Evolutionary conservation across 2,329 filamentous ascomycete species (phyloP).

Genomic region (Aspergillus fischeri): DNA sequence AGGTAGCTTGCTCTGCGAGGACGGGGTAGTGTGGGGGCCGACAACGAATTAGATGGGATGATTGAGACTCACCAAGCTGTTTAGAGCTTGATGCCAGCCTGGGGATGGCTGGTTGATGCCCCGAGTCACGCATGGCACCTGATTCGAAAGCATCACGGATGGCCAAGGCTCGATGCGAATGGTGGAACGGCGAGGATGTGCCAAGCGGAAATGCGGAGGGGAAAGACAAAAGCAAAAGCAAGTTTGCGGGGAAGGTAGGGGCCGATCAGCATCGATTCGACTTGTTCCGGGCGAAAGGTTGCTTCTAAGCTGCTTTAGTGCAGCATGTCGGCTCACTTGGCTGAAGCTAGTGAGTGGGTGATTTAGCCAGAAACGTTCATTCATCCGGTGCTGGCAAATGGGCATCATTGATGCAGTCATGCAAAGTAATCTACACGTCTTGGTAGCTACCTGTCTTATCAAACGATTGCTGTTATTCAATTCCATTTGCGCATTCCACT

Average conservation of each 20-base stretch:
- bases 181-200: neutral
- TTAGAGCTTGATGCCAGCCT: neutral
- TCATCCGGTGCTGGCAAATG: neutral
- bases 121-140: neutral
- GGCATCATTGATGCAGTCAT: neutral
- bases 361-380: neutral
- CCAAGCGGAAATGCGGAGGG: slow-evolving; percentile 1
- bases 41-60: neutral
- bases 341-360: neutral
- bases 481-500: neutral
- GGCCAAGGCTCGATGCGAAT: neutral
- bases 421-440: neutral
- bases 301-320: neutral
- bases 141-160: neutral
- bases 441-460: neutral
- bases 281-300: neutral
- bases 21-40: neutral
- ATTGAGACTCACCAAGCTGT: neutral
- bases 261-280: neutral
- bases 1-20: neutral
- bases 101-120: neutral
- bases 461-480: neutral
- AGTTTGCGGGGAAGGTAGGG: slow-evolving; percentile 6
- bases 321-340: neutral
- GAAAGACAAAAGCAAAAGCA: neutral